phyloP scores from a whole-genome alignment of 2,329 filamentous ascomycete species.

The Bimuria novae-zelandiae region DNA sequence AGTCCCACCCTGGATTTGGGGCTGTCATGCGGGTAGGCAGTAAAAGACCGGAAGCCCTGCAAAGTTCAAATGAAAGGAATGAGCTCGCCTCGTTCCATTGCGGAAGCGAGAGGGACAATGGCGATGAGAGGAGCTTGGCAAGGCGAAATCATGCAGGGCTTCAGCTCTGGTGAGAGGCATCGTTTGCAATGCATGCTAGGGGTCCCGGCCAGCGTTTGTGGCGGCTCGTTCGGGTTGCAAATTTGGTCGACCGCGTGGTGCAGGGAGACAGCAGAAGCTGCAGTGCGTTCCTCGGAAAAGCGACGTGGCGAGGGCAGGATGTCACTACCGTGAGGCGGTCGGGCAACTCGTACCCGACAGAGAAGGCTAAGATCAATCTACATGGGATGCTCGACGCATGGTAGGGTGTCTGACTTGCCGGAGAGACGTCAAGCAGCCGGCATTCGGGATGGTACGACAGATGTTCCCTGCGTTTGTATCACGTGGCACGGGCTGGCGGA shows the following conservation, averaged over 20 bases:
- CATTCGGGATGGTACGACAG: background rate
- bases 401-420: background rate
- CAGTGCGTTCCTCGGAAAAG: background rate
- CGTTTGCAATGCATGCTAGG: conserved; percentile 17
- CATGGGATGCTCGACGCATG: background rate
- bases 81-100: too few relatives aligned
- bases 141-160: background rate
- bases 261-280: too few relatives aligned
- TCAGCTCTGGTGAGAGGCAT: background rate
- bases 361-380: background rate
- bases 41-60: too few relatives aligned
- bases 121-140: background rate
- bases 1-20: too few relatives aligned
- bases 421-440: conserved; percentile 5
- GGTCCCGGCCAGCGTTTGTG: too few relatives aligned
- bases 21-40: too few relatives aligned
- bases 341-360: background rate
- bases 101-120: too few relatives aligned
- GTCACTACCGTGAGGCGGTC: background rate
- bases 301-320: background rate
- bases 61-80: too few relatives aligned
- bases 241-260: too few relatives aligned
- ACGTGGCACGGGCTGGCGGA: background rate
- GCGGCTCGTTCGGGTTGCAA: too few relatives aligned
- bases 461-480: too few relatives aligned